Evolutionary conservation across 179 eudicot species (phyloP).

Genomic region (Vitellaria paradoxa): DNA sequence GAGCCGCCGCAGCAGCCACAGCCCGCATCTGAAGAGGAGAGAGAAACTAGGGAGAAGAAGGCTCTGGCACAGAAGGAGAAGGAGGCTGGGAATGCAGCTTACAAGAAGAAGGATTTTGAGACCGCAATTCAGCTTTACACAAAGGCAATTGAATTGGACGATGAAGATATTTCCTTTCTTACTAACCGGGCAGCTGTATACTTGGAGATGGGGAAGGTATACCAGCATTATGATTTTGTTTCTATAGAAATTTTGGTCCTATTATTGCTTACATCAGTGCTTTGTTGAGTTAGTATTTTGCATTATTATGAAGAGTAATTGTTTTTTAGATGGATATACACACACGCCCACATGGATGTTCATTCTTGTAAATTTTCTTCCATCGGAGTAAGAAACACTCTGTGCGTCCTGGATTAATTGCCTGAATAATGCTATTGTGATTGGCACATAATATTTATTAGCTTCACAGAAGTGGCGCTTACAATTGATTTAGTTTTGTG

Average conservation of each 20-base stretch:
- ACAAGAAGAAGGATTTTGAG: conserved; percentile 91
- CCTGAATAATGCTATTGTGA: not conserved
- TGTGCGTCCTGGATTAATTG: not conserved
- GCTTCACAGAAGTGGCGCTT: no score
- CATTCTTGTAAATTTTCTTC: no score
- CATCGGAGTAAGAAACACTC: not conserved
- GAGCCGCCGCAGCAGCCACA: conserved; percentile 35
- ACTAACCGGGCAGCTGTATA: conserved; percentile 92
- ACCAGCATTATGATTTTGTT: not conserved
- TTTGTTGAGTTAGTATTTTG: not conserved
- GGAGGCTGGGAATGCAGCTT: conserved; percentile 85
- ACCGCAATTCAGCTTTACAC: conserved; percentile 61
- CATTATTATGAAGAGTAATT: not conserved
- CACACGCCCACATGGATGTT: no score
- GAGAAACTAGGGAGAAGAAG: conserved; percentile 56
- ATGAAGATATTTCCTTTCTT: conserved; percentile 79
- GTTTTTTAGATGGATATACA: not conserved
- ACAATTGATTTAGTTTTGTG: not conserved
- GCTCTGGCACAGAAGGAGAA: conserved; percentile 73
- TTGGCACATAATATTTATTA: not conserved
- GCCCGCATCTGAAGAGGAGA: conserved; percentile 53
- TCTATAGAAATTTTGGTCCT: not conserved
- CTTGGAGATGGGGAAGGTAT: conserved; percentile 91
- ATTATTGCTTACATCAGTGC: not conserved
- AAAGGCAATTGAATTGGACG: conserved; percentile 69